Conservation (phyloP, 305 asterid genomes). For the Fraxinus angustifolia region DNA sequence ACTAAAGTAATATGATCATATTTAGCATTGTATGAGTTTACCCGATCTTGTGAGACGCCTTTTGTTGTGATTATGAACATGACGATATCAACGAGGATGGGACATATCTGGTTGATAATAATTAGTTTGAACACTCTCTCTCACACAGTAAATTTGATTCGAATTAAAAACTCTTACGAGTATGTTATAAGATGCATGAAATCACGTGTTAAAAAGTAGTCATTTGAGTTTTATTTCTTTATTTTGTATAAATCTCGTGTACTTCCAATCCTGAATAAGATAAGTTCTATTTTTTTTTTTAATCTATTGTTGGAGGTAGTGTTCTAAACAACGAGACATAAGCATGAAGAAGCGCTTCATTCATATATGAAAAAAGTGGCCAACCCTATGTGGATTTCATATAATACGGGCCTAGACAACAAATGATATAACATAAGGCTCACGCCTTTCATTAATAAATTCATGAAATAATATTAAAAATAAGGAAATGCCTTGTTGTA, state of each 20-base stretch:
- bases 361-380: background rate
- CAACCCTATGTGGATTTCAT: background rate
- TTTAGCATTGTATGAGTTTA: background rate
- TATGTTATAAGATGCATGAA: background rate
- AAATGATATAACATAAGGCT: background rate
- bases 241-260: background rate
- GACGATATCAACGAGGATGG: too few species aligned
- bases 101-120: too few species aligned
- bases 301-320: background rate
- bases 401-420: background rate
- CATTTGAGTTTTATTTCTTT: background rate
- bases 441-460: background rate
- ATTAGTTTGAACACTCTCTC: too few species aligned
- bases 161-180: background rate
- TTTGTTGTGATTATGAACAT: too few species aligned
- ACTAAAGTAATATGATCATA: background rate
- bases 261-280: background rate
- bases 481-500: background rate
- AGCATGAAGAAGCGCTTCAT: background rate
- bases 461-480: background rate
- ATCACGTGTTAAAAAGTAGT: background rate
- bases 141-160: too few species aligned
- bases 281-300: background rate
- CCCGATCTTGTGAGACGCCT: background rate
- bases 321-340: background rate